Conservation (phyloP, 2,329 filamentous ascomycete genomes). For the Calonectria leucothoes region DNA sequence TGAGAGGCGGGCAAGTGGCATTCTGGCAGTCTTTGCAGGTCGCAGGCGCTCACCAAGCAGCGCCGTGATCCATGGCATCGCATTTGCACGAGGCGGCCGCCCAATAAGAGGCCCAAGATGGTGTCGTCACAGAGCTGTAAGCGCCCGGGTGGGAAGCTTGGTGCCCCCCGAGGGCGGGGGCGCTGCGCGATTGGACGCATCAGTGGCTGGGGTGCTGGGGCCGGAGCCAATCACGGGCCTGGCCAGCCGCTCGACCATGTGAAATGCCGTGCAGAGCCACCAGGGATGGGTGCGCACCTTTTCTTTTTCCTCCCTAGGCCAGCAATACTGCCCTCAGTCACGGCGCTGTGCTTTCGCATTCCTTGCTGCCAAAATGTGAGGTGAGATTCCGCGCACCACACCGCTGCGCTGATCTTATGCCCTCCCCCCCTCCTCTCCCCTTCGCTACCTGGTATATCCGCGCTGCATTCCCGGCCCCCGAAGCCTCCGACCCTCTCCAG, state of each 20-base stretch:
- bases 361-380: constrained; percentile 17
- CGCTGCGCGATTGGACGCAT: constrained; percentile 41
- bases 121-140: constrained; percentile 41
- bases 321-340: background rate
- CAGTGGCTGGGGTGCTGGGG: constrained; percentile 28
- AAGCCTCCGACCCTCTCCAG: constrained; percentile 8
- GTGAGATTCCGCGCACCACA: constrained; percentile 20
- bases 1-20: constrained; percentile 21
- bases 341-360: background rate
- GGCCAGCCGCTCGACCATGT: constrained; percentile 30
- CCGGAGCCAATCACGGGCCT: constrained; percentile 39
- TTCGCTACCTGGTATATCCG: background rate
- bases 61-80: constrained; percentile 21
- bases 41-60: constrained; percentile 17
- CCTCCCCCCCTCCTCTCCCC: too few species aligned
- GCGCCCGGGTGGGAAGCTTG: constrained; percentile 45
- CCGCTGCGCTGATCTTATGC: constrained; percentile 1
- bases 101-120: constrained; percentile 42
- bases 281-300: constrained; percentile 20
- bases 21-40: constrained; percentile 10
- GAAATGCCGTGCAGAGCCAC: constrained; percentile 30
- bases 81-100: constrained; percentile 6
- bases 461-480: constrained; percentile 10
- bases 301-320: constrained; percentile 4
- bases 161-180: constrained; percentile 27